Evolutionary conservation across 768 basidiomycete species (phyloP).

Genomic region (Amanita subjunquillea): DNA sequence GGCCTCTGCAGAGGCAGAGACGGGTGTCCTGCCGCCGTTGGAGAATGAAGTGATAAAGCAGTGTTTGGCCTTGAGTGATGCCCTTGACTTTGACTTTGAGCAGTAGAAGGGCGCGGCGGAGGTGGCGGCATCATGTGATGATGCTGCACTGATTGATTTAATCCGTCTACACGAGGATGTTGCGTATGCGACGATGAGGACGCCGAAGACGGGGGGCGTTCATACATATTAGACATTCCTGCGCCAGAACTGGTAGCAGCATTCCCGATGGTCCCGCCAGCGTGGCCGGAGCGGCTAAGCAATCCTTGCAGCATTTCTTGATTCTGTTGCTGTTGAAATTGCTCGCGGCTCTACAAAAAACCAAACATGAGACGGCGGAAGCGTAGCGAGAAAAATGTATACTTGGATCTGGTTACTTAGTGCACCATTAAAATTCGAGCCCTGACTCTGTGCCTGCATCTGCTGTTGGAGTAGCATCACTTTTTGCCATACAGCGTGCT

Average conservation of each 20-base stretch:
- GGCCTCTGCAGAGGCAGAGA: conserved; percentile 7
- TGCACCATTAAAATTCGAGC: not conserved
- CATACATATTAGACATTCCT: conserved; percentile 9
- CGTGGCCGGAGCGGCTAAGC: not conserved
- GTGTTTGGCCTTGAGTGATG: conserved; percentile 12
- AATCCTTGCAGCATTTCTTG: conserved; percentile 5
- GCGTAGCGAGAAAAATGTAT: not conserved
- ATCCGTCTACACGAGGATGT: conserved; percentile 1
- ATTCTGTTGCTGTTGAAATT: conserved; percentile 7
- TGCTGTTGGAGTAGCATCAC: conserved; percentile 12
- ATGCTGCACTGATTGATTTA: conserved; percentile 7
- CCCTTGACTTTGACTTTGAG: conserved; percentile 8
- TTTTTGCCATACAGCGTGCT: conserved; percentile 14
- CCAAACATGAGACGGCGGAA: not conserved
- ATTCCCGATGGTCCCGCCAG: not conserved
- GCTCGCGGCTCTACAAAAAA: conserved; percentile 1
- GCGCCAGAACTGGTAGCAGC: conserved; percentile 3
- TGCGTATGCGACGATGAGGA: conserved; percentile 15
- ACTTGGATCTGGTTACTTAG: conserved; percentile 2
- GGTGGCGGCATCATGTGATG: conserved; percentile 22
- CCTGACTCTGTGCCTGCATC: conserved; percentile 8
- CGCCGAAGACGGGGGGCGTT: conserved; percentile 7
- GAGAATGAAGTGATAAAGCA: conserved; percentile 10
- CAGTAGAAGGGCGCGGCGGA: conserved; percentile 13
- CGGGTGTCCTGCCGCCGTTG: conserved; percentile 8